These are phyloP conservation scores for Ophiostoma sp. DNA, from an alignment of 2,329 filamentous ascomycete genomes.

Conservation along the genomic window DNA sequence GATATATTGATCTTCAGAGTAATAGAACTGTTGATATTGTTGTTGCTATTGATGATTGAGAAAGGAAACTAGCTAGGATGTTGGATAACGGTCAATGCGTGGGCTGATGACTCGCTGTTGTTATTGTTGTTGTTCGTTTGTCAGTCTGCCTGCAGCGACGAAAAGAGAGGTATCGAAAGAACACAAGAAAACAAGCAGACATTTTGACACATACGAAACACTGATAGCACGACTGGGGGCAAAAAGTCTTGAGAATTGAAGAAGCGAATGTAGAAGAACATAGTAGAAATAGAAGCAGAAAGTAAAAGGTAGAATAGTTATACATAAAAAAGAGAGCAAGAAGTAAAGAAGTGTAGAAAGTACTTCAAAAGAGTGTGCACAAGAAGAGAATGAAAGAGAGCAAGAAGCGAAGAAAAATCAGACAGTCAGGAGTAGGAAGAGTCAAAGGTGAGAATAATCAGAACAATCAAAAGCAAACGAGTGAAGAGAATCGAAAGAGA, in stretches of 20 bases:
- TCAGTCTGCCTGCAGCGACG: neutral
- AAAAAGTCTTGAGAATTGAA: neutral
- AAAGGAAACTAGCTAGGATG: neutral
- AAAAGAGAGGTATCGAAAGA: neutral
- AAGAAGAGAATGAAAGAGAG: slow-evolving; percentile 7
- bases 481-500: neutral
- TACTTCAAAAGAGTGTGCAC: neutral
- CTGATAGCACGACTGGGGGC: neutral
- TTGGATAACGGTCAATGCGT: neutral
- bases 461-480: neutral
- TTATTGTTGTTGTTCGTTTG: neutral
- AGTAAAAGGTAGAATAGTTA: neutral
- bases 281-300: neutral
- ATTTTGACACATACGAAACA: neutral
- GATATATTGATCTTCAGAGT: neutral
- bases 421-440: neutral
- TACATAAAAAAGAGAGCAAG: neutral
- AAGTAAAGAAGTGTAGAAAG: neutral
- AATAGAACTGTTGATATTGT: neutral
- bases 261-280: neutral
- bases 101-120: neutral
- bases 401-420: slow-evolving; percentile 2
- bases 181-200: neutral
- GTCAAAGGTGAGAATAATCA: neutral
- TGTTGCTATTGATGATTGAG: neutral